Base-by-base conservation (phyloP, 2,329 filamentous ascomycete genomes). In the Scolecobasidium constrictum region DNA sequence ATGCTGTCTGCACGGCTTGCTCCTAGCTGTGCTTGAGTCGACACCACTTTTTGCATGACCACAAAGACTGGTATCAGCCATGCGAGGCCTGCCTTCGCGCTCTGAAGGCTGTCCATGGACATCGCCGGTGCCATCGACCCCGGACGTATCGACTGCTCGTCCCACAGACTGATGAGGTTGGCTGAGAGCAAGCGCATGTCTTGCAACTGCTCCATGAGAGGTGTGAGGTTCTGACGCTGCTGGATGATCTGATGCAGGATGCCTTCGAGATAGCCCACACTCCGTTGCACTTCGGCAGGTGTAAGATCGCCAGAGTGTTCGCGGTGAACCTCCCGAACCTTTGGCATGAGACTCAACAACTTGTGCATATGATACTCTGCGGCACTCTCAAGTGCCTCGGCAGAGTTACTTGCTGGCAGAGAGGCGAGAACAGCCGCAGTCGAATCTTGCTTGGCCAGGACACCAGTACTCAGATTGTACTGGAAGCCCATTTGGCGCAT, bases 401-500 rank as follows among this genome's bases (percentile, higher is more conserved):
- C 4, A 13, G 54, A 40, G 5, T 75, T 48, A 48, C 71, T 40
- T 15, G 51, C 38, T 3, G 63, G 56, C 4, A 63, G 47, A 3
- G 70, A 72, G 2, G 85, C 74, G 20, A 98, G 70, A 2, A 95
- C 71, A 4, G 72, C 63, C 4, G 83, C 73, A 5, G 85, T 67
- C 1, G 84, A 82, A 20, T 75, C 70, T 60, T 98, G 92, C 42
- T 77, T 77, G 31, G 74, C 72, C 15, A 96, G 68, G 35, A 81
- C 70, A 55, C 84, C 78, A 12, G 78, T 79, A 49, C 83, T 78
- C 13, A 94, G 69, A 56, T 94, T 95, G 41, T 81, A 78, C 52
- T 81, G 82, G 52, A 98, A 76, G 3, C 92, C 92, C 90, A 98
- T 96, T 45, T 81, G 76, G 26, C 86, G 78, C 20, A 95, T 67